These are phyloP conservation scores for Hypoxylon sp. DNA, from an alignment of 2,329 filamentous ascomycete species.

Conservation along the genomic window DNA sequence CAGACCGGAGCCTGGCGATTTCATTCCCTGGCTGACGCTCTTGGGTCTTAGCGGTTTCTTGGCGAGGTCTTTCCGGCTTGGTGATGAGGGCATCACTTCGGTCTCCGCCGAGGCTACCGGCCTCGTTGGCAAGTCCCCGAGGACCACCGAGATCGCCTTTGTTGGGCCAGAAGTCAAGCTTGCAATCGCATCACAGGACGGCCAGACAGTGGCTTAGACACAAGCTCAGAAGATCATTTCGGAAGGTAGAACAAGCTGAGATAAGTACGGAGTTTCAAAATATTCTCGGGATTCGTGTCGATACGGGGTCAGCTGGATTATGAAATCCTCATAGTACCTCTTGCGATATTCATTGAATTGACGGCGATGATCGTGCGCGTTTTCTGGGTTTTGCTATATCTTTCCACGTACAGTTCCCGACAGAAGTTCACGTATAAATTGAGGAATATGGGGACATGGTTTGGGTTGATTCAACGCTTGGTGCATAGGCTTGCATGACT, in stretches of 20 bases:
- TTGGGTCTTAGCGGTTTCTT: constrained; percentile 48
- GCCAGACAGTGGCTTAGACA: background rate
- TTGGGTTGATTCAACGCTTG: too few species aligned
- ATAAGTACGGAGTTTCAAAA: constrained; percentile 20
- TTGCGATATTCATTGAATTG: background rate
- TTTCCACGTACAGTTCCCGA: too few species aligned
- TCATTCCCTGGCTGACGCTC: constrained; percentile 49
- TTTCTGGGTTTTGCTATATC: background rate
- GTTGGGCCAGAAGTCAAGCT: constrained; percentile 43
- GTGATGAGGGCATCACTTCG: constrained; percentile 13
- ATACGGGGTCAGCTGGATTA: background rate
- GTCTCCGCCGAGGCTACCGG: constrained; percentile 42
- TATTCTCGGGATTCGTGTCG: constrained; percentile 15
- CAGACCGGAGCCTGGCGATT: constrained; percentile 57
- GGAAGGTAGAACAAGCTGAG: constrained; percentile 7
- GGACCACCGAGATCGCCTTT: constrained; percentile 30
- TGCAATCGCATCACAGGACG: background rate
- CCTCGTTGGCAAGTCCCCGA: constrained; percentile 32
- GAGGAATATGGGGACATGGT: too few species aligned
- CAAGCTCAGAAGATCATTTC: constrained; percentile 1
- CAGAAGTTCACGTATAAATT: too few species aligned
- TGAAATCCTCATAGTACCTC: background rate
- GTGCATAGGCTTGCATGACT: too few species aligned
- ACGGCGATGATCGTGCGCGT: background rate
- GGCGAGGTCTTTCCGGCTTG: constrained; percentile 45